Evolutionary conservation across 768 basidiomycete genomes (phyloP).

Genomic region (Phallus indusiatus): DNA sequence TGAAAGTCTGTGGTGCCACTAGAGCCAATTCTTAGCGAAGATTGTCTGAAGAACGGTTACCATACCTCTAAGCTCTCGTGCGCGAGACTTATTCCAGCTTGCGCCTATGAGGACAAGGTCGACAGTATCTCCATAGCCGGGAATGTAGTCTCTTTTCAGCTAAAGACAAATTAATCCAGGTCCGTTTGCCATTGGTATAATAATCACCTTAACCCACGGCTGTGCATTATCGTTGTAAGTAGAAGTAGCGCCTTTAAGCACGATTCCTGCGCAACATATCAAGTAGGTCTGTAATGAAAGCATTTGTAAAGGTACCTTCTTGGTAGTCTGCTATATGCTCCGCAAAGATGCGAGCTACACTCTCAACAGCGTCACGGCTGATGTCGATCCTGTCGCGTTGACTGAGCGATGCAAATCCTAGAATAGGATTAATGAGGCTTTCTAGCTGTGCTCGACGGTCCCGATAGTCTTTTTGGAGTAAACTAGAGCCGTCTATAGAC

Average conservation of each 20-base stretch:
- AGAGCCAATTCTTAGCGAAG: slow-evolving; percentile 3
- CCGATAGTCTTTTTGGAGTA: slow-evolving; percentile 48
- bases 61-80: slow-evolving; percentile 63
- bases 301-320: slow-evolving; percentile 37
- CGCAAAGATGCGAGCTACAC: slow-evolving; percentile 40
- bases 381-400: slow-evolving; percentile 42
- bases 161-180: slow-evolving; percentile 13
- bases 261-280: slow-evolving; percentile 33
- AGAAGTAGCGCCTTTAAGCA: slow-evolving; percentile 68
- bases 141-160: slow-evolving; percentile 84
- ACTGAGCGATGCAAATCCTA: slow-evolving; percentile 58
- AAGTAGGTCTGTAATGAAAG: background rate
- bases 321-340: slow-evolving; percentile 40
- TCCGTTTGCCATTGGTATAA: background rate
- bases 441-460: slow-evolving; percentile 57
- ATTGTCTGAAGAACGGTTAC: slow-evolving; percentile 9
- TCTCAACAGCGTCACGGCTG: slow-evolving; percentile 13
- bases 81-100: slow-evolving; percentile 72
- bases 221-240: slow-evolving; percentile 51
- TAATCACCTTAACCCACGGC: slow-evolving; percentile 74
- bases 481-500: slow-evolving; percentile 48
- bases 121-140: slow-evolving; percentile 69
- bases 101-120: slow-evolving; percentile 75
- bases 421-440: slow-evolving; percentile 37
- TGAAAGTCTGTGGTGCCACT: slow-evolving; percentile 67